Conservation (phyloP, 1,284 basidiomycete genomes). For the Puccinia polysora region DNA sequence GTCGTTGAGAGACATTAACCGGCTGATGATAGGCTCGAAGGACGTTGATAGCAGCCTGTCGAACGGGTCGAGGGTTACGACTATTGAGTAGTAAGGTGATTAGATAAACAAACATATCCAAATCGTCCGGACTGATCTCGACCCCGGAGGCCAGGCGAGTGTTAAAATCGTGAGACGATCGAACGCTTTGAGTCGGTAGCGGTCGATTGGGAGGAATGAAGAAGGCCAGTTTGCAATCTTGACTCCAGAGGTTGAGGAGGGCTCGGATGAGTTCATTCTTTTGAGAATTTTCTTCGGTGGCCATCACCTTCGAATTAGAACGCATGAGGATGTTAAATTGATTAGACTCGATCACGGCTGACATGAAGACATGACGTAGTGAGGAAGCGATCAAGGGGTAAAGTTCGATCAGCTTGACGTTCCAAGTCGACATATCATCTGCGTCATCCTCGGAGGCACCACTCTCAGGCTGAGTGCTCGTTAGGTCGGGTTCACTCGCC, state of each 20-base stretch:
- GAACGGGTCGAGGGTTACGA: constrained; percentile 24
- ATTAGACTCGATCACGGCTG: constrained; percentile 23
- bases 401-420: constrained; percentile 40
- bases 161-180: constrained; percentile 28
- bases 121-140: constrained; percentile 26
- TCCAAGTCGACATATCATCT: constrained; percentile 41
- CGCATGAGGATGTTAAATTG: constrained; percentile 35
- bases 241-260: constrained; percentile 37
- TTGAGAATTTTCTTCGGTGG: constrained; percentile 23
- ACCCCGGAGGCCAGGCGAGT: constrained; percentile 14
- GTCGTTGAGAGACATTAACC: not conserved
- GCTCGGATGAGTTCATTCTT: constrained; percentile 28
- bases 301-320: constrained; percentile 30
- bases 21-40: constrained; percentile 39
- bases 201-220: not conserved
- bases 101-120: constrained; percentile 40
- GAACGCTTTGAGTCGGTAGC: not conserved
- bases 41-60: constrained; percentile 33
- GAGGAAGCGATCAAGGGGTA: constrained; percentile 34
- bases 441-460: constrained; percentile 18
- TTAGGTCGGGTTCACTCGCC: constrained; percentile 11
- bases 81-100: constrained; percentile 38
- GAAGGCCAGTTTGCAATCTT: constrained; percentile 40
- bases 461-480: not conserved
- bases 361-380: constrained; percentile 35